These are phyloP conservation scores for Lunasporangiospora selenospora DNA, from an alignment of 192 early-diverging fungal species.

Conservation along the genomic window DNA sequence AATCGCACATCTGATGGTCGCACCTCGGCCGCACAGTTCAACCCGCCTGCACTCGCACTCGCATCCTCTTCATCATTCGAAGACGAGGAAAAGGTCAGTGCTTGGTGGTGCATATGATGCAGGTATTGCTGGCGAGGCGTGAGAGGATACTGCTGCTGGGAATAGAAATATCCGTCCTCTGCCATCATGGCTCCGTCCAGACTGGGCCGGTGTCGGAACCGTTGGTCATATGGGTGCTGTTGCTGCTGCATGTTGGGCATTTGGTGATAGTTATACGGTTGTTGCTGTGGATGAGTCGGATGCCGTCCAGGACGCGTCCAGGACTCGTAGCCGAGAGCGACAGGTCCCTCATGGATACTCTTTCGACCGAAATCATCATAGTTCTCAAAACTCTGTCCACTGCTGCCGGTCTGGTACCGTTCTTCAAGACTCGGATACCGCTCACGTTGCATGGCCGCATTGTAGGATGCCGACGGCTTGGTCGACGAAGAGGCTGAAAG, in stretches of 20 bases:
- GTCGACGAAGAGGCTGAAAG: too few relatives aligned
- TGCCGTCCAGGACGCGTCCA: too few relatives aligned
- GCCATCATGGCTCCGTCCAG: constrained; percentile 18
- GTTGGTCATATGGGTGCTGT: constrained; percentile 15
- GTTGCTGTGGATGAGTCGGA: constrained; percentile 5
- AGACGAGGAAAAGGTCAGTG: neutral
- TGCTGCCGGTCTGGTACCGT: constrained; percentile 27
- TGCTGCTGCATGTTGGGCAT: constrained; percentile 8
- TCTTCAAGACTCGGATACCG: too few relatives aligned
- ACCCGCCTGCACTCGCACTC: too few relatives aligned
- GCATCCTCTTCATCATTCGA: constrained; percentile 1
- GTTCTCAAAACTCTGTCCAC: constrained; percentile 27
- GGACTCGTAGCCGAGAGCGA: too few relatives aligned
- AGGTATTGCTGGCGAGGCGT: neutral
- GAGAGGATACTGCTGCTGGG: too few relatives aligned
- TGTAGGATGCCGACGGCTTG: too few relatives aligned
- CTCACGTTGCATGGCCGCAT: too few relatives aligned
- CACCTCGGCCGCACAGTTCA: constrained; percentile 35
- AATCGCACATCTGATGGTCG: constrained; percentile 31
- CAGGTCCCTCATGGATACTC: too few relatives aligned
- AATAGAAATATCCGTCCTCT: neutral
- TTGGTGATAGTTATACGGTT: neutral
- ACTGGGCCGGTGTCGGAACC: constrained; percentile 33
- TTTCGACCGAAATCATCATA: too few relatives aligned
- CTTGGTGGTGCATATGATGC: neutral